phyloP scores from a whole-genome alignment of 192 early-diverging fungal genomes.

The Coemansia sp. region DNA sequence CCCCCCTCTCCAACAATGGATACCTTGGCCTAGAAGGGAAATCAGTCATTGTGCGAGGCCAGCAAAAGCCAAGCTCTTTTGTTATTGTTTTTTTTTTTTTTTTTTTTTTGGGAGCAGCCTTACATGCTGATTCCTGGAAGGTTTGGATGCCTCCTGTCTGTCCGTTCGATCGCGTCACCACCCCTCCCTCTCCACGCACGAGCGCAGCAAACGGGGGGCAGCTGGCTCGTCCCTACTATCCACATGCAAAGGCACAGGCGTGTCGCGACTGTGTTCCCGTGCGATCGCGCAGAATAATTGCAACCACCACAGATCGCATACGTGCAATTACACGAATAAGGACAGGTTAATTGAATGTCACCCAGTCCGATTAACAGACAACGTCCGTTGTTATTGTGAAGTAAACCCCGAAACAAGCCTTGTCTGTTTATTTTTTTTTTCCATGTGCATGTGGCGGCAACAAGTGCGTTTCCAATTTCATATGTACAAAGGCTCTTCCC shows the following conservation, averaged over 20 bases:
- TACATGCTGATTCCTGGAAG: neutral
- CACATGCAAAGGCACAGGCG: neutral
- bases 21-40: neutral
- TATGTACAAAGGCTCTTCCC: neutral
- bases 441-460: constrained; percentile 2
- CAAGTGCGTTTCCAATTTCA: neutral
- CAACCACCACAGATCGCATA: constrained; percentile 1
- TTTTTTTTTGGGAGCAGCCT: neutral
- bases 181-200: neutral
- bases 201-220: neutral
- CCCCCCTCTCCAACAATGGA: neutral
- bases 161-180: constrained; percentile 2
- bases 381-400: constrained; percentile 1
- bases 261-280: neutral
- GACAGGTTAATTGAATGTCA: neutral
- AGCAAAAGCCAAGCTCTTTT: neutral
- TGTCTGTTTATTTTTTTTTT: constrained; percentile 2
- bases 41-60: neutral
- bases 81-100: constrained; percentile 1
- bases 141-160: neutral
- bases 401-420: neutral
- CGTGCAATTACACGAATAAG: constrained; percentile 1
- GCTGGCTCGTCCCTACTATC: neutral
- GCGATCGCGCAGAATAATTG: constrained; percentile 13
- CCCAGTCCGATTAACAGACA: constrained; percentile 1